Conservation (phyloP, 306 rosid genomes). For the Urtica urens region DNA sequence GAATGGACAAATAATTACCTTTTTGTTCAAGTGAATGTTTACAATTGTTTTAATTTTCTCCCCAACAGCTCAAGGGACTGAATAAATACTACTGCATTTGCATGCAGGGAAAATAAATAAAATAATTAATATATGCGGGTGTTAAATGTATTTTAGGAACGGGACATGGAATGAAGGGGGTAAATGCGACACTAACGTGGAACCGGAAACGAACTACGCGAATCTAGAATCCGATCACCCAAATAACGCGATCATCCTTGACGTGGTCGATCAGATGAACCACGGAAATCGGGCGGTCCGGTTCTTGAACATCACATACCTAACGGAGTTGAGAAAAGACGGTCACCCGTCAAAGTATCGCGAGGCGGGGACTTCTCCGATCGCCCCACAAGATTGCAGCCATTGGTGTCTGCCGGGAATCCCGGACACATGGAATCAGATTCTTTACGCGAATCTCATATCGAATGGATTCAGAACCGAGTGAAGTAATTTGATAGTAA, state of each 20-base stretch:
- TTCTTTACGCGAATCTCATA: slow-evolving; percentile 57
- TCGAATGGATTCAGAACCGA: slow-evolving; percentile 40
- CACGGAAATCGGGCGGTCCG: slow-evolving; percentile 40
- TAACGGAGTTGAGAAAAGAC: slow-evolving; percentile 68
- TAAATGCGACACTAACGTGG: slow-evolving; percentile 33
- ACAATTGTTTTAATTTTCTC: neutral
- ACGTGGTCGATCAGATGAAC: slow-evolving; percentile 50
- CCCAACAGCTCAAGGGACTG: slow-evolving; percentile 1
- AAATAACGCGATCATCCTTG: slow-evolving; percentile 43
- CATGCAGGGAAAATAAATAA: neutral
- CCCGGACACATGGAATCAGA: slow-evolving; percentile 93
- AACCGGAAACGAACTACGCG: slow-evolving; percentile 44
- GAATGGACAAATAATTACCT: neutral
- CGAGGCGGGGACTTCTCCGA: slow-evolving; percentile 62
- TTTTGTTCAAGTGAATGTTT: neutral
- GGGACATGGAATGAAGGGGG: slow-evolving; percentile 82
- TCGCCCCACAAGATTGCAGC: slow-evolving; percentile 91
- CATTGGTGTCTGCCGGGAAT: slow-evolving; percentile 98
- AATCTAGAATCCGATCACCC: slow-evolving; percentile 47
- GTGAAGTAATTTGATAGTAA: slow-evolving; percentile 3
- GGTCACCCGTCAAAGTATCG: slow-evolving; percentile 89
- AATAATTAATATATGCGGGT: slow-evolving; percentile 3
- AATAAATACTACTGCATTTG: neutral
- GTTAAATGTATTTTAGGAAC: slow-evolving; percentile 48
- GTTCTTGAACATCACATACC: slow-evolving; percentile 73